Evolutionary conservation across 192 early-diverging fungal genomes (phyloP), one percentile per base, ranked within the genome.

Genomic region (Backusella tarrabulga): DNA sequence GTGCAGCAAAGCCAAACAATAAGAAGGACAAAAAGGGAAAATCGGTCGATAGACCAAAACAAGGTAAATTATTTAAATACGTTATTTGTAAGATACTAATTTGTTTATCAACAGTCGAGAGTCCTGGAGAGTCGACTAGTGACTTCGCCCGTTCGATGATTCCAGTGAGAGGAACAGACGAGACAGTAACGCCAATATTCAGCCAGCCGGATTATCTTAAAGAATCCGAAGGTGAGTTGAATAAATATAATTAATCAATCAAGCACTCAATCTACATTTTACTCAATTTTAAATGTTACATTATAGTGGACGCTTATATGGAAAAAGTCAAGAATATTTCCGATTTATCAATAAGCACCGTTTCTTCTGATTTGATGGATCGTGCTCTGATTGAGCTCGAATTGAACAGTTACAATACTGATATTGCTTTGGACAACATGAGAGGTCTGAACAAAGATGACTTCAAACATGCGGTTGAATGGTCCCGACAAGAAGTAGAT

Each of bases 301-400:
- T 11, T 56, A 34, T 67, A 86, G 84, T 89, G 17, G 81, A 88
- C 21, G 14, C 14, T 9, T 90, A 90, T 46, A 82, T 88, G 74
- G 66, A 72, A 17, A 41, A 68, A 11, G 82, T 88, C 0, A 79
- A 80, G 23, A 70, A 71, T 4, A 35, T 86, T 7, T 50, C 70
- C 0, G 50, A 80, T 14, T 70, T 86, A 1, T 81, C 87, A 3
- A 26, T 84, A n/a, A 72, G 83, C 11, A 75, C 63, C 0, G 85
- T 88, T 67, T 91, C 90, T 7, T 77, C 89, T 68, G 93, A 94
- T 78, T 74, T 90, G 46, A 86, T 91, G 68, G 93, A 94, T 68
- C 81, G 84, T 12, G 92, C 90, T 6, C 79, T 95, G 36, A 72
- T 86, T 52, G 83, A 83, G 9, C 77, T 93, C 23, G 84, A 88